phyloP scores from a whole-genome alignment of 2,329 filamentous ascomycete genomes.

The Mollisiaceae sp. region DNA sequence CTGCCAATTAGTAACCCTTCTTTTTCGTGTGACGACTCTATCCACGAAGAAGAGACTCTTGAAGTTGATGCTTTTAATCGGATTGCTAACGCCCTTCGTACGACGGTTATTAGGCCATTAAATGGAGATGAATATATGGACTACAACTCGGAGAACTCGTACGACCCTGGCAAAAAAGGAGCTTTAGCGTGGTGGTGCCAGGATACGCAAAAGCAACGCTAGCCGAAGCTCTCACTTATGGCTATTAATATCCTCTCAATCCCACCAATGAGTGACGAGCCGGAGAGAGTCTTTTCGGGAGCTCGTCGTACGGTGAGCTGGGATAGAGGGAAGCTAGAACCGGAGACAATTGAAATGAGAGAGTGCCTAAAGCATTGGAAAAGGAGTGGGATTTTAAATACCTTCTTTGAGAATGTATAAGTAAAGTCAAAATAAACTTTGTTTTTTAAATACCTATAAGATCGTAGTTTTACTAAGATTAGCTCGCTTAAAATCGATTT shows the following conservation, averaged over 20 bases:
- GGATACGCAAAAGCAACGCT: constrained; percentile 13
- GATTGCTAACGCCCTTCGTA: not conserved
- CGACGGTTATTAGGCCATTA: not conserved
- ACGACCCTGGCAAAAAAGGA: not conserved
- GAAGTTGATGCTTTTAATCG: not conserved
- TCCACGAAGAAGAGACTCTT: not conserved
- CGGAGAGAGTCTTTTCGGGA: constrained; percentile 17
- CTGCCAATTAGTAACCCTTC: not conserved
- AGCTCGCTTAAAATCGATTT: too few species aligned
- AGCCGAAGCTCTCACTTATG: too few species aligned
- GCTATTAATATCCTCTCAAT: constrained; percentile 24
- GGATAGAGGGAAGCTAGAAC: not conserved
- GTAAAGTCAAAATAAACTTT: too few species aligned
- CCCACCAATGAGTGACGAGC: constrained; percentile 19
- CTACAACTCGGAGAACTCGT: constrained; percentile 2
- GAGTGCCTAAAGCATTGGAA: constrained; percentile 23
- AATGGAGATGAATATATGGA: not conserved
- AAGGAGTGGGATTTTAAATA: constrained; percentile 11
- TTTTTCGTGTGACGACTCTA: not conserved
- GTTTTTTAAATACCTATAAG: too few species aligned
- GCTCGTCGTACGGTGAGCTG: constrained; percentile 19
- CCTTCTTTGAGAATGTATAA: not conserved
- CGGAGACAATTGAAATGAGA: constrained; percentile 14
- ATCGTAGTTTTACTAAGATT: too few species aligned
- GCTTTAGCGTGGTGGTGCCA: constrained; percentile 15